Conservation (phyloP, 2,329 filamentous ascomycete species). For the Alternaria panax region DNA sequence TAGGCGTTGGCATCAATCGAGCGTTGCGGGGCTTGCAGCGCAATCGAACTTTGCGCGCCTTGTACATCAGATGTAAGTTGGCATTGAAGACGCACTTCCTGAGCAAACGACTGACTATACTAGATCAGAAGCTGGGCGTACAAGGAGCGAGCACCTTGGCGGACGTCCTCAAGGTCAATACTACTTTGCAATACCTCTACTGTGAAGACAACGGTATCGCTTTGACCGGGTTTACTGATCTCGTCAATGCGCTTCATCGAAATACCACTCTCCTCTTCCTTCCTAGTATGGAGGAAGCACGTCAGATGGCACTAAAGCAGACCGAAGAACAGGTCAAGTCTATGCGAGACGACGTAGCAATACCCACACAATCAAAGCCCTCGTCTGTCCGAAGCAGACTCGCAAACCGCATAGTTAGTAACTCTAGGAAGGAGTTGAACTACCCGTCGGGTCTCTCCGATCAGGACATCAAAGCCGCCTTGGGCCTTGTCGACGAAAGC, state of each 20-base stretch:
- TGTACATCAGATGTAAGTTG: constrained; percentile 65
- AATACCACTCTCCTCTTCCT: constrained; percentile 70
- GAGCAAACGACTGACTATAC: constrained; percentile 21
- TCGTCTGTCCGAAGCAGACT: constrained; percentile 46
- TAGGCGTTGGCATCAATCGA: constrained; percentile 72
- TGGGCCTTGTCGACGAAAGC: constrained; percentile 57
- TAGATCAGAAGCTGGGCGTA: constrained; percentile 70
- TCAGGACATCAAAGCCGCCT: constrained; percentile 60
- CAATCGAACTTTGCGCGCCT: constrained; percentile 67
- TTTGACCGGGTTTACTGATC: constrained; percentile 72
- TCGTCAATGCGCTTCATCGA: constrained; percentile 72
- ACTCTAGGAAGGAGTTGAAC: constrained; percentile 33
- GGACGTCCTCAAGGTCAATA: constrained; percentile 71
- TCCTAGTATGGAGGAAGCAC: constrained; percentile 68
- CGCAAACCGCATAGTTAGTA: constrained; percentile 40
- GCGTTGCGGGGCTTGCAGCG: constrained; percentile 70
- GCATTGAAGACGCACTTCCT: rapidly evolving
- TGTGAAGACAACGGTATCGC: constrained; percentile 77
- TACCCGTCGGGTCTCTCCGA: constrained; percentile 48
- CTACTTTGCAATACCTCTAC: constrained; percentile 68
- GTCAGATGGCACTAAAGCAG: constrained; percentile 66
- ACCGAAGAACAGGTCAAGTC: constrained; percentile 64
- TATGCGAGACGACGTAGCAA: constrained; percentile 53
- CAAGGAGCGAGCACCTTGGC: constrained; percentile 74
- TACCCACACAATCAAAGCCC: constrained; percentile 37